Base-by-base conservation (phyloP, 1,284 basidiomycete species). In the Ceratobasidium sp. region DNA sequence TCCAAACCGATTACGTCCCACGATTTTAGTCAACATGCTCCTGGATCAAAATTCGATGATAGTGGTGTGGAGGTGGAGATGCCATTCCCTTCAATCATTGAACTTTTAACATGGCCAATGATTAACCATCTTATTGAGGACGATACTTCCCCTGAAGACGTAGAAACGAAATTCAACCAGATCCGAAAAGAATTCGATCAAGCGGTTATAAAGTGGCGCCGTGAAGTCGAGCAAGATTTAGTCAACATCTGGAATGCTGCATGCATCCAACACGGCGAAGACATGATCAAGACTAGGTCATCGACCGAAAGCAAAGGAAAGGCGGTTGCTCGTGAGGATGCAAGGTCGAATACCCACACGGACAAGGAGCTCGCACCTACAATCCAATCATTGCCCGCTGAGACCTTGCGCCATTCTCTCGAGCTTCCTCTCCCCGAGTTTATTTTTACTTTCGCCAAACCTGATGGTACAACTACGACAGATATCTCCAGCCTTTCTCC, bases 71-170 rank as follows among this genome's bases (percentile, higher is more conserved):
- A 61, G 57, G 20, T 40, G 5, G 42, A 44, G 42, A 15, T 26
- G 15, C 42, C 46, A 62, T 73, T 73, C 44, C 70, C 70, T 9
- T 42, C 40, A 40, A n/a, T 62, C 23, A 13, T 15, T 12, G 57
- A 73, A 20, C 3, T 59, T 23, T 44, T 73, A 3, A 40, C 62
- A 9, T 61, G 40, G 23, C 59, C 70, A 20, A n/a, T 64, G 15
- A 23, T 73, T 26, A 73, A 64, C 26, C 13, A 62, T 2, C 40
- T 73, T 9, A 46, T 48, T 23, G 57, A 48, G 9, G 33, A 28
- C 12, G 70, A 62, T 50, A 33, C 44, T 23, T 15, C 12, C 9
- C 23, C 44, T 23, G 28, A 12, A 4, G 57, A 73, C 13, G 23
- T 73, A 7, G 70, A 62, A 33, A 23, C 28, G 2, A 3, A 15